phyloP scores from a whole-genome alignment of 208 protist species.

The Crithidia expoeki region DNA sequence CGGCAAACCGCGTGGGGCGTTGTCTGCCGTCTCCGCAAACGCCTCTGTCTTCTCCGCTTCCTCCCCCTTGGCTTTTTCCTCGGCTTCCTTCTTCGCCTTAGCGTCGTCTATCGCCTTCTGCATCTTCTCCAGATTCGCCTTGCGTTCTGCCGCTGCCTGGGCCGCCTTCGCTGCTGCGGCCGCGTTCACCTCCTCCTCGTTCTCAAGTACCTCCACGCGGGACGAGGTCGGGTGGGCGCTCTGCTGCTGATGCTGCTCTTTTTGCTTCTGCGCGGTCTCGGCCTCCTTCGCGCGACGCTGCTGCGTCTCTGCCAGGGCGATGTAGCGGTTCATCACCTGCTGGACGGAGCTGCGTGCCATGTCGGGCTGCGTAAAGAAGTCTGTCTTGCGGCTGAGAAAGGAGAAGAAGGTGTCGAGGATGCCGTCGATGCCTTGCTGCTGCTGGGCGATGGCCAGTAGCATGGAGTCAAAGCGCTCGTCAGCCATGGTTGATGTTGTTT shows the following conservation, averaged over 20 bases:
- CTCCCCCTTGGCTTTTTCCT: slow-evolving; percentile 42
- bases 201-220: slow-evolving; percentile 80
- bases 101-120: slow-evolving; percentile 49
- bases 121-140: slow-evolving; percentile 58
- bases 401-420: slow-evolving; percentile 93
- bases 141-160: slow-evolving; percentile 61
- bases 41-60: slow-evolving; percentile 35
- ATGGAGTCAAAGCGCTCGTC: slow-evolving; percentile 86
- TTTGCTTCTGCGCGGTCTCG: slow-evolving; percentile 11
- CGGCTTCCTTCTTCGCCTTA: slow-evolving; percentile 40
- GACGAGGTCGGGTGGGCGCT: slow-evolving; percentile 30
- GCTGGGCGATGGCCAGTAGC: slow-evolving; percentile 92
- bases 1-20: slow-evolving; percentile 81
- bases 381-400: slow-evolving; percentile 92
- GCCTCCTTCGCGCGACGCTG: slow-evolving; percentile 29
- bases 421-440: slow-evolving; percentile 88
- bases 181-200: slow-evolving; percentile 60
- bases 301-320: slow-evolving; percentile 61
- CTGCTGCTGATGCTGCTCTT: slow-evolving; percentile 18
- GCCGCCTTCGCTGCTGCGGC: slow-evolving; percentile 49
- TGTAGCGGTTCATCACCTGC: slow-evolving; percentile 60
- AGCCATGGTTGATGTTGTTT: slow-evolving; percentile 20
- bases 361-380: slow-evolving; percentile 92
- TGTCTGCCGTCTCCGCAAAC: slow-evolving; percentile 45
- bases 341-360: slow-evolving; percentile 61